Base-by-base conservation (phyloP, 1,284 basidiomycete species). In the Trichosporon coremiiforme region DNA sequence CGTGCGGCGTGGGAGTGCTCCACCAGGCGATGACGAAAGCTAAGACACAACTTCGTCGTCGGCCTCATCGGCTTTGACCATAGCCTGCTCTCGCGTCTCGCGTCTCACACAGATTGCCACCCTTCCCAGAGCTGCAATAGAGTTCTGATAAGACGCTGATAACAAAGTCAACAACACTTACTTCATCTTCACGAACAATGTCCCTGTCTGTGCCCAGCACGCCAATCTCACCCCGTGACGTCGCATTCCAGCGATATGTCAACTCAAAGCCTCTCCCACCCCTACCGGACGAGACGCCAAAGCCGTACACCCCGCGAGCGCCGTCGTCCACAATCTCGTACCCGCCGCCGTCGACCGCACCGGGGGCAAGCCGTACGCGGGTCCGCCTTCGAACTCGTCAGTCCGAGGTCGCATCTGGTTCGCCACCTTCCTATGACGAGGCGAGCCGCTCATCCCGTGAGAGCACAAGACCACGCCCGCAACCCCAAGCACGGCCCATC, bases 11-110 rank as follows among this genome's bases (percentile, higher is more conserved):
- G 50, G 41, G 41, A 53, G 22, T 17, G 20, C 50, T 53, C 50
- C 50, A 53, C 50, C 50, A 17, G 22, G 20, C 20, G 50, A 53
- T 53, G 50, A 53, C 50, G 50, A 53, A 53, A 53, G 50, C 20
- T 25, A 53, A 5, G 50, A 53, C 8, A 7, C 2, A 25, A 4
- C 15, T 53, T 53, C 20, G 50, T n/a, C 41, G 22, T 17, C 50
- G 50, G 4, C 22, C 15, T 17, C 50, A 9, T 53, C 50, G 20
- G 50, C 50, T 53, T 25, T 17, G 8, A 20, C 10, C 50, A 25
- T 53, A 53, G 20, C 20, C 50, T 53, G n/a, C 50, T 7, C 7
- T 25, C 50, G 50, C 50, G 50, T 53, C 50, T 53, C 50, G 50
- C 50, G 50, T 53, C 50, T 53, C 15, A 17, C 50, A 25, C 50